phyloP scores from a whole-genome alignment of 2,329 filamentous ascomycete genomes.

The Arachnomyces sp. region DNA sequence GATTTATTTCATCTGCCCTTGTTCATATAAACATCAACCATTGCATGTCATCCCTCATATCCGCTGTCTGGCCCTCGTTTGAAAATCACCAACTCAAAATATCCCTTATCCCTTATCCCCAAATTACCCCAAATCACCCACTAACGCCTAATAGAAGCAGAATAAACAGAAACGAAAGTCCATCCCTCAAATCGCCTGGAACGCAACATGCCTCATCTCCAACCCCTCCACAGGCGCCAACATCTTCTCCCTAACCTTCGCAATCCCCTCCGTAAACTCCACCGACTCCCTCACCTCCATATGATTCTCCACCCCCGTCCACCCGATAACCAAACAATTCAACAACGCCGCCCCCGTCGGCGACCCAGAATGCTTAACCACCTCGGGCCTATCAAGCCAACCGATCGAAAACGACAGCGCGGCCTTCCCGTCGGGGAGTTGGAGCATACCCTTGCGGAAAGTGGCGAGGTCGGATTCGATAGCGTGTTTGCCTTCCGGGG shows the following conservation, averaged over 20 bases:
- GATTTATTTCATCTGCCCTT: too few relatives aligned
- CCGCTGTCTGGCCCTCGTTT: not conserved
- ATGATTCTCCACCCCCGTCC: constrained; percentile 45
- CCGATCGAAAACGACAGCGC: constrained; percentile 28
- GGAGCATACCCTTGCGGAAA: constrained; percentile 28
- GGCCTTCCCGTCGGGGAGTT: constrained; percentile 21
- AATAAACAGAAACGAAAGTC: not conserved
- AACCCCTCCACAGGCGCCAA: constrained; percentile 29
- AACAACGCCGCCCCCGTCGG: constrained; percentile 34
- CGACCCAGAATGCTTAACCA: constrained; percentile 27
- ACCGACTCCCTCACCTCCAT: constrained; percentile 38
- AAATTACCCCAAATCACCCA: too few relatives aligned
- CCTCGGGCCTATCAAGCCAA: constrained; percentile 28
- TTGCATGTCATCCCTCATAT: not conserved
- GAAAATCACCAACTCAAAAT: too few relatives aligned
- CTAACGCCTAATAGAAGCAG: not conserved
- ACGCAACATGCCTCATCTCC: constrained; percentile 39
- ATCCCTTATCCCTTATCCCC: too few relatives aligned
- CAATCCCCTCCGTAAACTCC: constrained; percentile 36
- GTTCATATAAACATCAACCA: not conserved
- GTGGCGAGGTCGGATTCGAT: constrained; percentile 26
- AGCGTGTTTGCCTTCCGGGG: constrained; percentile 16
- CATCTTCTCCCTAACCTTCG: constrained; percentile 34
- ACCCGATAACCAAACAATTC: constrained; percentile 41
- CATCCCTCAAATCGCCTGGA: constrained; percentile 22